These are phyloP conservation scores for Penicillium hesseltinei DNA, from an alignment of 2,329 filamentous ascomycete species.

Conservation along the genomic window DNA sequence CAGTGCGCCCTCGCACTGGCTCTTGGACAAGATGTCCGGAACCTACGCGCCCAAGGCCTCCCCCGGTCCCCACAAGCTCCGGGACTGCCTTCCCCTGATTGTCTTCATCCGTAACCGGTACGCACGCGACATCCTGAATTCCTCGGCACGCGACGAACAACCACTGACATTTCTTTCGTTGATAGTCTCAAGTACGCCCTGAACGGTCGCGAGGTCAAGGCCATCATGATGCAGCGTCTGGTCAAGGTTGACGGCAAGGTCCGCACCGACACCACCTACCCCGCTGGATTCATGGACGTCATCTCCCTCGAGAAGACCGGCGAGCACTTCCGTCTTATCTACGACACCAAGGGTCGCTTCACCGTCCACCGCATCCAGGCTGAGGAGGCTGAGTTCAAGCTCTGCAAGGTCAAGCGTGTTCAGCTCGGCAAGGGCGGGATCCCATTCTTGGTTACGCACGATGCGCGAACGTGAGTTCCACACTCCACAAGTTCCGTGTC, in stretches of 20 bases:
- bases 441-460: conserved; percentile 99
- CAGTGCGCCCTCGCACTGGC: conserved; percentile 98
- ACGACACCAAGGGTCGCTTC: conserved; percentile 99
- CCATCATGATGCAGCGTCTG: conserved; percentile 98
- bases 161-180: conserved; percentile 14
- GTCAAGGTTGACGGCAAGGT: conserved; percentile 99
- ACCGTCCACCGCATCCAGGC: conserved; percentile 98
- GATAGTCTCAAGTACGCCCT: conserved; percentile 98
- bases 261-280: conserved; percentile 97
- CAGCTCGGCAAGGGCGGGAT: conserved; percentile 99
- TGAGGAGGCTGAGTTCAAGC: conserved; percentile 99
- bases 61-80: conserved; percentile 96
- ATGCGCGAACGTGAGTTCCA: conserved; percentile 99
- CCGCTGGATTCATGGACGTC: conserved; percentile 98
- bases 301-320: conserved; percentile 99
- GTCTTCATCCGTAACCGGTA: conserved; percentile 86
- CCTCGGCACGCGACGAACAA: not conserved
- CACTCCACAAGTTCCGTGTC: conserved; percentile 69
- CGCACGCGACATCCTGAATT: conserved; percentile 21
- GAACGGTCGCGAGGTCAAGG: conserved; percentile 95
- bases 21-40: conserved; percentile 99
- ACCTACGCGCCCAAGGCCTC: conserved; percentile 69
- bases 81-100: conserved; percentile 97
- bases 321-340: conserved; percentile 99
- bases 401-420: conserved; percentile 99